Evolutionary conservation across 345 rosid genomes (phyloP).

Genomic region (Cardamine resedifolia): DNA sequence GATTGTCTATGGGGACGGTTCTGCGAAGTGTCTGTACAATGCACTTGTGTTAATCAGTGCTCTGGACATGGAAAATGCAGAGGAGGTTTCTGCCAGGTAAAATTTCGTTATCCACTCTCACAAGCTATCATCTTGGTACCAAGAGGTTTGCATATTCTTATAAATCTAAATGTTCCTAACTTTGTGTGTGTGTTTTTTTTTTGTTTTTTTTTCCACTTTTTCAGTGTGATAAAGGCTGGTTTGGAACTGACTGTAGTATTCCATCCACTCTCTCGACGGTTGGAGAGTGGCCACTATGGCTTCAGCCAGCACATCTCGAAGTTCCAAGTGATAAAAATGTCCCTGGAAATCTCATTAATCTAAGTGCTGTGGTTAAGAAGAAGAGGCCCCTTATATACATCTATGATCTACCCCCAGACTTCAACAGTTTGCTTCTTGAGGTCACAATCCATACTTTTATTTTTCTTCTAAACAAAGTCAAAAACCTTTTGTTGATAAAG

Average conservation of each 20-base stretch:
- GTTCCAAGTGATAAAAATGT: conserved; percentile 46
- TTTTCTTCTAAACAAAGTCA: neutral
- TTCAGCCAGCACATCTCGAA: conserved; percentile 80
- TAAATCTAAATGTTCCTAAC: neutral
- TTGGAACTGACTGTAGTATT: conserved; percentile 85
- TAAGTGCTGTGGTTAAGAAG: conserved; percentile 67
- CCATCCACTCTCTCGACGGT: conserved; percentile 78
- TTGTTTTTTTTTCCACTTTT: neutral
- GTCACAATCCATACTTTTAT: conserved; percentile 44
- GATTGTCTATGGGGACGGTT: conserved; percentile 80
- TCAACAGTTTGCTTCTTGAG: conserved; percentile 95
- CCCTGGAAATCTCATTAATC: conserved; percentile 47
- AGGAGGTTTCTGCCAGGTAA: conserved; percentile 96
- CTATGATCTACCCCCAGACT: conserved; percentile 92
- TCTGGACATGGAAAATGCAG: conserved; percentile 85
- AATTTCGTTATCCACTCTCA: neutral
- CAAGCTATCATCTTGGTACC: neutral
- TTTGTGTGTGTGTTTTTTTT: neutral
- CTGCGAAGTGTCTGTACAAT: conserved; percentile 82
- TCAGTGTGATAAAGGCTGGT: conserved; percentile 90
- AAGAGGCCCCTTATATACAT: conserved; percentile 90
- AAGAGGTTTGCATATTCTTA: neutral
- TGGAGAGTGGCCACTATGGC: conserved; percentile 90
- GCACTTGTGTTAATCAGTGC: conserved; percentile 87
- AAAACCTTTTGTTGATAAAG: neutral